Evolutionary conservation across 192 early-diverging fungal species (phyloP), one percentile per base, ranked within the genome.

Genomic region (Funneliformis geosporum): DNA sequence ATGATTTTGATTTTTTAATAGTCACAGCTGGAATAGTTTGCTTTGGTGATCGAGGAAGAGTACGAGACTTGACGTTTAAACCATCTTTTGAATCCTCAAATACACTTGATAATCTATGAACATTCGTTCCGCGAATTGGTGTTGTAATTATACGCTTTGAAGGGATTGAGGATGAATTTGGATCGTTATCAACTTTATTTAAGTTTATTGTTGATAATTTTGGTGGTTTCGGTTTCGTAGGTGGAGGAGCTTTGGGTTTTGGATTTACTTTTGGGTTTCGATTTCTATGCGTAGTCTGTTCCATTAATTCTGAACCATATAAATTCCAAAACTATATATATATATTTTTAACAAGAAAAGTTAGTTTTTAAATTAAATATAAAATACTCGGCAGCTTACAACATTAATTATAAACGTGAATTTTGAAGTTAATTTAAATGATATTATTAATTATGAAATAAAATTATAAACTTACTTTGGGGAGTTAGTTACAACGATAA

Each of bases 51-150:
- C 23, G 50, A 28, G 70, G 75, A 39, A n/a, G 75, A 76, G 18
- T 7, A 11, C n/a, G 38, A 47, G 39, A 25, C 60, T 75, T 75
- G 3, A 12, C 0, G 11, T 10, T 39, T 10, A 5, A 55, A 47
- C 14, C 25, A 50, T 73, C 43, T 33, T 73, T 73, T 21, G 38
- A 23, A 79, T 79, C 60, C 18, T 79, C 77, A 42, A 79, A 79
- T 16, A 70, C 33, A 46, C 50, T 65, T 55, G 77, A 79, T n/a
- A 79, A 10, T 38, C 67, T 79, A 79, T 79, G 59, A 62, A 79
- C 46, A 42, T 79, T 79, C 59, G 77, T 21, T 1, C 77, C 77
- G 25, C 67, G 65, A 33, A 12, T 25, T 25, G 27, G 8, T 72
- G n/a, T 59, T 8, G 28, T 68, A 68, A 8, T 68, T 39, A 16